Conservation (phyloP, 768 basidiomycete genomes). For the Podaxis sp. region DNA sequence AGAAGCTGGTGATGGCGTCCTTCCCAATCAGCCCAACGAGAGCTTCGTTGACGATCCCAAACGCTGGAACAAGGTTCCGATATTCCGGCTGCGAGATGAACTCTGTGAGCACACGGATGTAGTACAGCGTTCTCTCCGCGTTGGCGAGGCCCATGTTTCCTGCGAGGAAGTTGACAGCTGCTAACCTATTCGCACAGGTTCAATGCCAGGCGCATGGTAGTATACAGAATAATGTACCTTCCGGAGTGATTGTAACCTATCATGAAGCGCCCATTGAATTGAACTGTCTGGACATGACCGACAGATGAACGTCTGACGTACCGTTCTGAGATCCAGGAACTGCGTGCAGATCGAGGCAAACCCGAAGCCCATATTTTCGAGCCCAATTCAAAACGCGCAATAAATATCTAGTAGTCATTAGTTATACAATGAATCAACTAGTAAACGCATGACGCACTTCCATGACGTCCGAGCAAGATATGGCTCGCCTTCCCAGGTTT, state of each 20-base stretch:
- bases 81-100: slow-evolving; percentile 74
- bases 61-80: slow-evolving; percentile 50
- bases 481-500: slow-evolving; percentile 72
- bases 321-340: slow-evolving; percentile 82
- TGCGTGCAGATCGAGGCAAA: slow-evolving; percentile 78
- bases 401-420: slow-evolving; percentile 51
- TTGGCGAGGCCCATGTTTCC: slow-evolving; percentile 87
- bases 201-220: neutral
- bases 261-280: neutral
- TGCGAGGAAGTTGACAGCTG: slow-evolving; percentile 56
- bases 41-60: slow-evolving; percentile 68
- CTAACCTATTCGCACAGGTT: slow-evolving; percentile 25
- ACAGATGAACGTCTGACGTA: slow-evolving; percentile 15
- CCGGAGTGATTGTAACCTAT: slow-evolving; percentile 60
- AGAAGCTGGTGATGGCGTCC: slow-evolving; percentile 54
- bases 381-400: slow-evolving; percentile 77
- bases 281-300: neutral
- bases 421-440: neutral
- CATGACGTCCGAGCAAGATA: slow-evolving; percentile 73
- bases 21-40: slow-evolving; percentile 45
- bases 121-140: slow-evolving; percentile 74
- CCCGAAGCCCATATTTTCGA: slow-evolving; percentile 85
- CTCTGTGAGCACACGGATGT: slow-evolving; percentile 71
- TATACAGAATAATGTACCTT: slow-evolving; percentile 27
- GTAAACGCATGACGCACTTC: slow-evolving; percentile 43